Conservation (phyloP, 2,329 filamentous ascomycete species). For the Pseudocercospora pini-densiflorae region DNA sequence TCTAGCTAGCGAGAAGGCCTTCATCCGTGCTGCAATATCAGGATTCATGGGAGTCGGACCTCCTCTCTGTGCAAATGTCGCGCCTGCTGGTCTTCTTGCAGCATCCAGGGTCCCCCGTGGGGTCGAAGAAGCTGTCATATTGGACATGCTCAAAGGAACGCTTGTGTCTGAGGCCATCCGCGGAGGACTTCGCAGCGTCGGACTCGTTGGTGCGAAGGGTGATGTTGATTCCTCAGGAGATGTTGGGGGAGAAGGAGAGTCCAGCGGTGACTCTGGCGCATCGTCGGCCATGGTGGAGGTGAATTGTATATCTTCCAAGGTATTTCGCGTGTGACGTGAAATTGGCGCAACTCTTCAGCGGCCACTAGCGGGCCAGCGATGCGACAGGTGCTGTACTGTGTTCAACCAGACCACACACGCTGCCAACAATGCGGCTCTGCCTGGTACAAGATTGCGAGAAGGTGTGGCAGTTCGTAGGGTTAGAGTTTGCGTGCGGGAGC, state of each 20-base stretch:
- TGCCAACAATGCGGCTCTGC: not conserved
- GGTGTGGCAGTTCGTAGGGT: not conserved
- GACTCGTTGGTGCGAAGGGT: constrained; percentile 23
- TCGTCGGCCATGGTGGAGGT: constrained; percentile 24
- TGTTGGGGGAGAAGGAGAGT: constrained; percentile 35
- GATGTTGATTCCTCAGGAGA: constrained; percentile 31
- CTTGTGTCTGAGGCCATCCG: constrained; percentile 29
- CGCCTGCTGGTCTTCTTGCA: constrained; percentile 58
- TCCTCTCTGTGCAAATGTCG: constrained; percentile 50
- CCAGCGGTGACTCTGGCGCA: constrained; percentile 24
- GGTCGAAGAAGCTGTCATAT: constrained; percentile 83
- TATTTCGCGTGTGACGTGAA: not conserved
- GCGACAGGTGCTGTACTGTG: constrained; percentile 6
- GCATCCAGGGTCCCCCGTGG: constrained; percentile 77
- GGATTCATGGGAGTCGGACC: constrained; percentile 52
- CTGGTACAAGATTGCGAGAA: not conserved
- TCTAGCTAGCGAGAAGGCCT: constrained; percentile 69
- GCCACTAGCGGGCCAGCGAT: not conserved
- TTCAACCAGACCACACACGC: not conserved
- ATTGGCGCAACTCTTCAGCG: not conserved
- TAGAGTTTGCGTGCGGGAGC: not conserved
- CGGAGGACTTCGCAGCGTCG: constrained; percentile 20
- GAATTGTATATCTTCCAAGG: not conserved
- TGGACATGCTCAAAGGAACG: constrained; percentile 48
- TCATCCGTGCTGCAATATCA: constrained; percentile 72